phyloP scores from a whole-genome alignment of 2,329 filamentous ascomycete species.

The Fonsecaea pedrosoi region DNA sequence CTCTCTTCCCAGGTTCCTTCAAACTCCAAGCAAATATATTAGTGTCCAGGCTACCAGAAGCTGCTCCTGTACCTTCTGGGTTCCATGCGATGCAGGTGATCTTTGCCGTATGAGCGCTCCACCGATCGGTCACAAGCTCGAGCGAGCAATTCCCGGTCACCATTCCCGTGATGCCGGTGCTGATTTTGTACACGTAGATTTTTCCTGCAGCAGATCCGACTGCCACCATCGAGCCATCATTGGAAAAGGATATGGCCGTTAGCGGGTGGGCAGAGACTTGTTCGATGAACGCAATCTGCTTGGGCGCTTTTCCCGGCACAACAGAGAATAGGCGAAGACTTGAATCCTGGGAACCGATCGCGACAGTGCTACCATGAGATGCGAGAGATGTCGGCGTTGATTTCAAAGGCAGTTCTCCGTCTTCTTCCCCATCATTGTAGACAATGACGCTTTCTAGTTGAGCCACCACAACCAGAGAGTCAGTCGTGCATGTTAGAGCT shows the following conservation, averaged over 20 bases:
- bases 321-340: conserved; percentile 75
- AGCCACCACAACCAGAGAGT: conserved; percentile 63
- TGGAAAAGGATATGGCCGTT: conserved; percentile 82
- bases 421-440: conserved; percentile 61
- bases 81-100: conserved; percentile 79
- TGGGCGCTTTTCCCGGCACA: conserved; percentile 60
- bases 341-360: conserved; percentile 77
- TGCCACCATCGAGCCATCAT: conserved; percentile 76
- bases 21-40: conserved; percentile 93
- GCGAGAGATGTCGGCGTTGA: conserved; percentile 75
- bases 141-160: conserved; percentile 33
- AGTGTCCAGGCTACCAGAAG: conserved; percentile 86
- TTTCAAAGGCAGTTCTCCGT: conserved; percentile 66
- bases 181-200: conserved; percentile 78
- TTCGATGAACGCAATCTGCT: conserved; percentile 61
- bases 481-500: conserved; percentile 66
- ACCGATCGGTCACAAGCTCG: conserved; percentile 78
- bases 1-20: conserved; percentile 77
- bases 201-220: conserved; percentile 85
- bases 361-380: conserved; percentile 70
- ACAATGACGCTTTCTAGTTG: conserved; percentile 66
- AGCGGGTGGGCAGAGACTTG: conserved; percentile 73
- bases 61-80: conserved; percentile 74
- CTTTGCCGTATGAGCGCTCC: conserved; percentile 71
- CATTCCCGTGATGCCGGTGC: conserved; percentile 56